Evolutionary conservation across 257 asterid species (phyloP).

Genomic region (Plectranthus barbatus): DNA sequence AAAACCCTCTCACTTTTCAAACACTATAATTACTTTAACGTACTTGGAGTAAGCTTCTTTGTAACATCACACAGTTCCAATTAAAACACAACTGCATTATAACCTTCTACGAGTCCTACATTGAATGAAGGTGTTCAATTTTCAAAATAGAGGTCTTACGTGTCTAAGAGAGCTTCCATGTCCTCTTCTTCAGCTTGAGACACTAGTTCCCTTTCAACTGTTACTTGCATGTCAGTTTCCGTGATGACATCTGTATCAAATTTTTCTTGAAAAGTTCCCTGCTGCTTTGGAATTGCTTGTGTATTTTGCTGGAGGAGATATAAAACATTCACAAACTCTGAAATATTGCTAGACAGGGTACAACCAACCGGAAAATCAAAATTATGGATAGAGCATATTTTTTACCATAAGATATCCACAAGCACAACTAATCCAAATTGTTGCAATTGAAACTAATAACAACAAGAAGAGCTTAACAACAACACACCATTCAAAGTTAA

Average conservation of each 20-base stretch:
- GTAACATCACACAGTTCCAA: too few species aligned
- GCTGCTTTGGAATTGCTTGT: slow-evolving; percentile 48
- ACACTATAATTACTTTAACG: too few species aligned
- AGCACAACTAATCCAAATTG: background rate
- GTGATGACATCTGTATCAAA: slow-evolving; percentile 17
- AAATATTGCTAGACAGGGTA: slow-evolving; percentile 7
- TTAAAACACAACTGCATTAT: background rate
- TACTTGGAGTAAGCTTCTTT: too few species aligned
- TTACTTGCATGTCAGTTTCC: slow-evolving; percentile 73
- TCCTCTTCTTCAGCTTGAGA: slow-evolving; percentile 98
- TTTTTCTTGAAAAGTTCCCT: slow-evolving; percentile 43
- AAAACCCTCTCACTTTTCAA: too few species aligned
- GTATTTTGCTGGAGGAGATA: slow-evolving; percentile 64
- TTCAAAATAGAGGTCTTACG: slow-evolving; percentile 51
- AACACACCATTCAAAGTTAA: background rate
- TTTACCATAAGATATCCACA: background rate
- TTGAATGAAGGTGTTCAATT: background rate
- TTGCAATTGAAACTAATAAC: slow-evolving; percentile 1
- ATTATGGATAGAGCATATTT: background rate
- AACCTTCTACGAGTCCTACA: background rate
- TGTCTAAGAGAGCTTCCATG: slow-evolving; percentile 98
- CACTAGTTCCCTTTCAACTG: slow-evolving; percentile 94
- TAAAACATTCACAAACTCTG: slow-evolving; percentile 9
- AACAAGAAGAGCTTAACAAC: background rate
- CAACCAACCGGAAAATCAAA: slow-evolving; percentile 2